phyloP scores from a whole-genome alignment of 1,139 yeast species.

The Saccharomycopsis hybrid region DNA sequence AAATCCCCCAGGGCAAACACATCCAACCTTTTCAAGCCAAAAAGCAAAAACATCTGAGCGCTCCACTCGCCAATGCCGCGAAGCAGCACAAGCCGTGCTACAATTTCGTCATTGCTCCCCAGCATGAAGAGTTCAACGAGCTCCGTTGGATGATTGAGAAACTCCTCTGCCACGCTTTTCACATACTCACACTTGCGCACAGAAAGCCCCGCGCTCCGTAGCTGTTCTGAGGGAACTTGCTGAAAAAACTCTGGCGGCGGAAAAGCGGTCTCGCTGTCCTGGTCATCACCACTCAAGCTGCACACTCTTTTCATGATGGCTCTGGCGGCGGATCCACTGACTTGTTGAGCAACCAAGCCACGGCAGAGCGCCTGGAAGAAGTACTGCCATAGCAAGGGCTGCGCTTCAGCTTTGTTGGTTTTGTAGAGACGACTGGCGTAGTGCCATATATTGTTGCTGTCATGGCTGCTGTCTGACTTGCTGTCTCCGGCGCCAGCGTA shows the following conservation, averaged over 20 bases:
- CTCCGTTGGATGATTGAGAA: conserved; percentile 34
- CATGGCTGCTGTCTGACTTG: conserved; percentile 34
- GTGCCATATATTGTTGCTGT: too few relatives aligned
- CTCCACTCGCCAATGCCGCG: conserved; percentile 92
- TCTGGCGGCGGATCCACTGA: conserved; percentile 76
- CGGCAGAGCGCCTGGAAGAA: conserved; percentile 23
- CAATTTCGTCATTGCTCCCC: conserved; percentile 40
- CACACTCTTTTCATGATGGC: conserved; percentile 51
- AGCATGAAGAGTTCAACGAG: conserved; percentile 27
- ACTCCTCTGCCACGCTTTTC: conserved; percentile 53
- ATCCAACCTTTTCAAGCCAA: conserved; percentile 59
- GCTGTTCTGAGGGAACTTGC: conserved; percentile 36
- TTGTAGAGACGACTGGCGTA: conserved; percentile 5
- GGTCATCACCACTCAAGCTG: too few relatives aligned
- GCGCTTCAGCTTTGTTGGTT: conserved; percentile 1
- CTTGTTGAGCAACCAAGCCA: conserved; percentile 71
- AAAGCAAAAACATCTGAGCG: conserved; percentile 78
- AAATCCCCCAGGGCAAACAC: conserved; percentile 75
- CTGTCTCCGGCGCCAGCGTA: too few relatives aligned
- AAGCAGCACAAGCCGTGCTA: conserved; percentile 47
- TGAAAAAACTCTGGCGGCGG: conserved; percentile 52
- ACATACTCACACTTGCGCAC: conserved; percentile 61
- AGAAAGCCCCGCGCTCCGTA: conserved; percentile 68
- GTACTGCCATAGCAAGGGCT: conserved; percentile 4
- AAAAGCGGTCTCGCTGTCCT: conserved; percentile 25